phyloP scores from a whole-genome alignment of 1,139 yeast genomes.

The Tardiomyces blankii region DNA sequence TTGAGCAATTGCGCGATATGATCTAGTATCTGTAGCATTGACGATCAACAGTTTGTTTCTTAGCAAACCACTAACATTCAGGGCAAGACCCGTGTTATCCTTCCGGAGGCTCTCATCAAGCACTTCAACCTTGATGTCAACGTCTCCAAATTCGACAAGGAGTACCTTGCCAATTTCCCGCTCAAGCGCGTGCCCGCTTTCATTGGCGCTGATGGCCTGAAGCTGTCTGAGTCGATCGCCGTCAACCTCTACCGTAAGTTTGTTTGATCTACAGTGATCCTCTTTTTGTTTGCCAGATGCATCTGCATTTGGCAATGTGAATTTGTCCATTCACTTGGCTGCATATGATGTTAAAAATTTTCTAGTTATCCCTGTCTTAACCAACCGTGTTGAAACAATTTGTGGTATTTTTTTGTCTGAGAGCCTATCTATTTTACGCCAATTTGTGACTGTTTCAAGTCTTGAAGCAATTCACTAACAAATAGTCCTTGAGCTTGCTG shows the following conservation, averaged over 20 bases:
- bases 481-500: not conserved
- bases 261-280: not conserved
- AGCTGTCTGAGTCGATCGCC: constrained; percentile 72
- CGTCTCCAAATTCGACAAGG: constrained; percentile 38
- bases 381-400: constrained; percentile 12
- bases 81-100: constrained; percentile 21
- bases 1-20: too few species aligned
- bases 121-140: constrained; percentile 61
- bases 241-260: constrained; percentile 34
- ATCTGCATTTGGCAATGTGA: not conserved
- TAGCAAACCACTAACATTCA: too few species aligned
- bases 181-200: constrained; percentile 57
- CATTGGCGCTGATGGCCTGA: constrained; percentile 68
- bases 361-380: constrained; percentile 19
- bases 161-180: constrained; percentile 51
- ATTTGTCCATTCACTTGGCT: too few species aligned
- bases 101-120: constrained; percentile 58
- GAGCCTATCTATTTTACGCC: not conserved
- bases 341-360: not conserved
- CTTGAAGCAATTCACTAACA: not conserved
- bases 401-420: constrained; percentile 9
- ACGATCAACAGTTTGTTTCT: too few species aligned
- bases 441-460: not conserved
- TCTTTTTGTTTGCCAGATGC: not conserved
- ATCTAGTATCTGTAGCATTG: too few species aligned